phyloP scores from a whole-genome alignment of 129 eudicot genomes.

The Helianthus tuberosus region DNA sequence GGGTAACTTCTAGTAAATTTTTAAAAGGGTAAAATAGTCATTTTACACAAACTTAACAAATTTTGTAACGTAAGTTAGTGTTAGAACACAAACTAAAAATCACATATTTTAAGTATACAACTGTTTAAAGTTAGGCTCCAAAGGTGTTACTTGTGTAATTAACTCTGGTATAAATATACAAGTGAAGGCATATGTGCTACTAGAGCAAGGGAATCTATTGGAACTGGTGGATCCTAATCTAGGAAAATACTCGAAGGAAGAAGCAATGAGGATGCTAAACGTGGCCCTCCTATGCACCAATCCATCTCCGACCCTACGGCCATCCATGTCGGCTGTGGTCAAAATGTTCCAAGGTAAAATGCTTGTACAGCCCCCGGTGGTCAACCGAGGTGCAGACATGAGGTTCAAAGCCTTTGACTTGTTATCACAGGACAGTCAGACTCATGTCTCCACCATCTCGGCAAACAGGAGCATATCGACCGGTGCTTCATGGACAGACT shows the following conservation, averaged over 20 bases:
- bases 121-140: too few relatives aligned
- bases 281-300: conserved; percentile 71
- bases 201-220: conserved; percentile 73
- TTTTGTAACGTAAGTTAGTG: too few relatives aligned
- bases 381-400: conserved; percentile 42
- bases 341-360: conserved; percentile 72
- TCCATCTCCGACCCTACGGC: conserved; percentile 73
- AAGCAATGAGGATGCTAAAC: conserved; percentile 62
- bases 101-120: too few relatives aligned
- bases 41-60: too few relatives aligned
- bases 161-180: too few relatives aligned
- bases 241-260: conserved; percentile 50
- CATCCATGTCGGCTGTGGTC: conserved; percentile 77
- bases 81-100: too few relatives aligned
- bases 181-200: conserved; percentile 60
- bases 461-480: conserved; percentile 39
- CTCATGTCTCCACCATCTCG: conserved; percentile 47
- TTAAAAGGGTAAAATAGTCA: too few relatives aligned
- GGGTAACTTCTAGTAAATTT: conserved; percentile 47
- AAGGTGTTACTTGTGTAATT: too few relatives aligned
- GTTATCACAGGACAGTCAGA: conserved; percentile 53
- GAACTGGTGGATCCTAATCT: conserved; percentile 73
- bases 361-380: conserved; percentile 54
- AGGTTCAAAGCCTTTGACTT: conserved; percentile 57
- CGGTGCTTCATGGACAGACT: conserved; percentile 63